phyloP scores from a whole-genome alignment of 768 basidiomycete species.

The Dictyophora rubrovolvata region DNA sequence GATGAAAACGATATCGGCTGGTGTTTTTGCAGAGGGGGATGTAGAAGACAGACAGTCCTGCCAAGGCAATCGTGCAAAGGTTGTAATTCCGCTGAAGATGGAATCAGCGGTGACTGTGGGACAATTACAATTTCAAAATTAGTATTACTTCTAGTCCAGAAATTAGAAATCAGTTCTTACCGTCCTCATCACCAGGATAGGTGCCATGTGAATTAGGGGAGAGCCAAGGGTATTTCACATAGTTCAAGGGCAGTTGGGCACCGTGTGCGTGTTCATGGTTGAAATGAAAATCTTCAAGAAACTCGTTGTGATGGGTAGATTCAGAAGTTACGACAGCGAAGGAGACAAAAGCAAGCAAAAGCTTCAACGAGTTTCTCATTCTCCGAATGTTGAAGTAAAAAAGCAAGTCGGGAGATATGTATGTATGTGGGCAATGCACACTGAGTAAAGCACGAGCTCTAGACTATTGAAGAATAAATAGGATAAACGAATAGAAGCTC shows the following conservation, averaged over 20 bases:
- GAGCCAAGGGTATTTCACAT: conserved; percentile 57
- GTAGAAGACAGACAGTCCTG: conserved; percentile 58
- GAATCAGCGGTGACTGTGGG: conserved; percentile 61
- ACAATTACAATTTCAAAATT: background rate
- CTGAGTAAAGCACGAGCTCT: no score
- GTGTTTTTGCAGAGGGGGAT: conserved; percentile 31
- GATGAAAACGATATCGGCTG: conserved; percentile 75
- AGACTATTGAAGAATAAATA: no score
- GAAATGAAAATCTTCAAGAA: conserved; percentile 16
- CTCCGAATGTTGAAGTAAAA: background rate
- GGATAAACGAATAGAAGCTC: no score
- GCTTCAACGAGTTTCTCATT: background rate
- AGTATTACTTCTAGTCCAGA: background rate
- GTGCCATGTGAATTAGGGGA: conserved; percentile 20
- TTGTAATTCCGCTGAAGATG: conserved; percentile 72
- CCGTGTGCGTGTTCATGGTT: conserved; percentile 24
- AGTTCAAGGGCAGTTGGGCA: conserved; percentile 55
- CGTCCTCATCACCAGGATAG: conserved; percentile 51
- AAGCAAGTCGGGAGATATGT: no score
- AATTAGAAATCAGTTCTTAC: conserved; percentile 22
- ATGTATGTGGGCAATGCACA: no score
- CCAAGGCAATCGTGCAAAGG: conserved; percentile 85
- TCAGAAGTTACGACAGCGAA: conserved; percentile 17
- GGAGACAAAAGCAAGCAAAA: conserved; percentile 16
- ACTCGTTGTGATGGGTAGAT: background rate